Evolutionary conservation across 225 moss, liverwort and hornwort species (phyloP), one percentile per base, ranked within the genome.

Genomic region (Anthoceros angustus): DNA sequence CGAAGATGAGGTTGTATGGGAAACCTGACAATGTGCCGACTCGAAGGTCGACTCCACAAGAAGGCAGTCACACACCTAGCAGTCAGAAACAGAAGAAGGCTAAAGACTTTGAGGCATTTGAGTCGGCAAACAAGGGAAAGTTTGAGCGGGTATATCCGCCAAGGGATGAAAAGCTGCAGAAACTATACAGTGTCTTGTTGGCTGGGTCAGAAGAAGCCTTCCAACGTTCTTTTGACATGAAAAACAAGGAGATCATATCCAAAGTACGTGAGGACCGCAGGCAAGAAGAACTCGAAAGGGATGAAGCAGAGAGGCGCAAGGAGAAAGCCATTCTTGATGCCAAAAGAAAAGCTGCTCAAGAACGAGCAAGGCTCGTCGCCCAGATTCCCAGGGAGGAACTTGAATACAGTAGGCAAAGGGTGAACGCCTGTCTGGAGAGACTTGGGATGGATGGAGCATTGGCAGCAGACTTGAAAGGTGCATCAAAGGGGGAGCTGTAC

Each of bases 151-250:
- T 98, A 21, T 84, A 78, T 65, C 95, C 91, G 42, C n/a, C 75
- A 4, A 10, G 87, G 16, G 86, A 95, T 41, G 80, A 40, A 45
- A 76, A 87, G 21, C 75, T 84, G 67, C 86, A 87, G 71, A 82
- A 88, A 40, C 72, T 91, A 0, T 98, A 88, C 32, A 79, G 85
- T 40, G 66, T 70, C 8, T 86, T 91, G 66, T 65, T 98, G 66
- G 78, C 68, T 3, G 88, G 91, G 0, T 75, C 91, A 0, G 80
- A 91, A 43, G 88, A 90, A 26, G 78, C 85, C 16, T 95, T 95
- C 42, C 86, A 85, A 62, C 94, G 86, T 20, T 91, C 91, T 8
- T 91, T 91, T 72, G 91, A 95, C 60, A 88, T 91, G 94, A 90
- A 86, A 69, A 78, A 85, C 21, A 95, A 91, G 65, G 88, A 95